Evolutionary conservation across 257 asterid genomes (phyloP).

Genomic region (Paulownia fortunei): DNA sequence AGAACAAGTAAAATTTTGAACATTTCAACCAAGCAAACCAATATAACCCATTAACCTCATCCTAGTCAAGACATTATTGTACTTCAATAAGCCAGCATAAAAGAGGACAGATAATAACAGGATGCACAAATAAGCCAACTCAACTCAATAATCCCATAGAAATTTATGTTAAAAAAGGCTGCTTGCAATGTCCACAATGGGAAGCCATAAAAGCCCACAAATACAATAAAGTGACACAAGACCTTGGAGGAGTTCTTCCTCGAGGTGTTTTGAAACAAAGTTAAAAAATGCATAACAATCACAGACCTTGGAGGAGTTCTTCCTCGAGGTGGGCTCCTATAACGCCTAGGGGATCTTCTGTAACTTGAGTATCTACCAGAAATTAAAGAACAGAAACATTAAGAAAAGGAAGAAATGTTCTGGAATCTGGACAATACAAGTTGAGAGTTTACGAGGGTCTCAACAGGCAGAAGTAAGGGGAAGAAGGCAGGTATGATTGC

Average conservation of each 20-base stretch:
- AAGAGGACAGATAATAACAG: neutral
- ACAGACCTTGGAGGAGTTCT: constrained; percentile 94
- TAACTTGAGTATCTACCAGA: constrained; percentile 68
- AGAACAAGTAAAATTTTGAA: neutral
- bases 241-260: too few relatives aligned
- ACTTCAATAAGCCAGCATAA: neutral
- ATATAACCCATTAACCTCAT: neutral
- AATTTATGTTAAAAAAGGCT: neutral
- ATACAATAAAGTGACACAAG: neutral
- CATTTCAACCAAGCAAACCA: neutral
- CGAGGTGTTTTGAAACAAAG: neutral
- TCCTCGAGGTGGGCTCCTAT: constrained; percentile 92
- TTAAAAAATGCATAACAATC: neutral
- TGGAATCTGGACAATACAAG: constrained; percentile 4
- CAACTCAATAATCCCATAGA: neutral
- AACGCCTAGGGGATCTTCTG: constrained; percentile 95
- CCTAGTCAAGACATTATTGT: neutral
- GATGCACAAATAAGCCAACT: neutral
- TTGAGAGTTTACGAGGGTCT: neutral
- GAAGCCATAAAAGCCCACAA: neutral
- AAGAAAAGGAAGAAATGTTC: constrained; percentile 10
- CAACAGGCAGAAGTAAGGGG: neutral
- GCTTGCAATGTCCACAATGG: neutral
- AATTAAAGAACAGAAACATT: constrained; percentile 4
- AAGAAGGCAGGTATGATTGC: neutral